Base-by-base conservation (phyloP, 2,329 filamentous ascomycete genomes). In the Fusarium sp. region DNA sequence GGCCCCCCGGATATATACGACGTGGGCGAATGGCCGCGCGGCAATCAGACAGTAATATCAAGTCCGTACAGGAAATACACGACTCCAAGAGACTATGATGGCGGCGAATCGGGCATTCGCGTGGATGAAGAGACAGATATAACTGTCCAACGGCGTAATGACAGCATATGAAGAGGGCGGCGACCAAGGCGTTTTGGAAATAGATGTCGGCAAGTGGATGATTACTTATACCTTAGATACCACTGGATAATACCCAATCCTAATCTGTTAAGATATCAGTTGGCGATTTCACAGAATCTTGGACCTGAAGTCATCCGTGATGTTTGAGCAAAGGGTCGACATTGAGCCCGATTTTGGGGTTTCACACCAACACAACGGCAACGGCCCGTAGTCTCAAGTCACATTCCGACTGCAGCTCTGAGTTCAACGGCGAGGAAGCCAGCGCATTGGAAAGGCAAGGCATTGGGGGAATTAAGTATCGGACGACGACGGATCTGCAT, bases 31-130 rank as follows among this genome's bases (percentile, higher is more conserved):
- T 67, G 64, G 63, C 28, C 50, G 25, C 51, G 58, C 15, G 56
- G 42, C 4, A 57, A 48, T 4, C 64, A 65, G 11, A 55, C 60
- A 11, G 42, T 46, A 3, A 64, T 58, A 41, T 66, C 60, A 31
- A 65, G 52, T 31, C 64, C 64, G 3, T 65, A 55, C 29, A 45
- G 61, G 5, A 67, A 67, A 15, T 67, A 67, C n/a, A 34, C 55
- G 6, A 52, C 60, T 28, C 45, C 64, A 1, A 64, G 42, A 26
- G 56, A 67, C 35, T 58, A 61, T 52, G 56, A 54, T 13, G 32
- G 42, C 13, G 34, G 43, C 9, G 64, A 60, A 19, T 45, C 41
- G 15, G 64, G 51, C 4, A 61, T 67, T 15, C 51, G 42, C 15
- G 56, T 58, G 7, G 40, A 64, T 24, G 61, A 53, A 35, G 64